A percentile compares a stretch with the other conserved stretches of the same genome.
Evolutionary conservation across 2,329 filamentous ascomycete species (phyloP).

Genomic region (Emmonsiellopsis sp.): DNA sequence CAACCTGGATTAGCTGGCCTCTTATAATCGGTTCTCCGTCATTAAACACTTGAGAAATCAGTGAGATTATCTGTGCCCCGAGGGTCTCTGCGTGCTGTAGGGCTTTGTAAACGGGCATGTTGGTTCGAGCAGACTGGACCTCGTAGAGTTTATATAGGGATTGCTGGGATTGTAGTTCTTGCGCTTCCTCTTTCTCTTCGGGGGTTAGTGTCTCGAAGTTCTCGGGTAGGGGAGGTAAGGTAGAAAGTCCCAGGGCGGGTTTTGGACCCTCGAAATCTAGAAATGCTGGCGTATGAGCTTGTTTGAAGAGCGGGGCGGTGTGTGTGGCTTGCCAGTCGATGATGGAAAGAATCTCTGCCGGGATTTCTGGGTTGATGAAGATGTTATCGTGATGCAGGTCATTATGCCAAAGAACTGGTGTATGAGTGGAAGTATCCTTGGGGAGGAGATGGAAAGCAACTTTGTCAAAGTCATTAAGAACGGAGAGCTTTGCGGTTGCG

Average conservation of each 20-base stretch:
- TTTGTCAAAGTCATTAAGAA: conserved; percentile 4
- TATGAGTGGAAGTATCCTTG: not conserved
- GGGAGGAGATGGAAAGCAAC: conserved; percentile 1
- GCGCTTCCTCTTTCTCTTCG: not conserved
- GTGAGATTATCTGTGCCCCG: conserved; percentile 1
- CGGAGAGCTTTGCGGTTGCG: not conserved
- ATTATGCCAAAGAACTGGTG: conserved; percentile 5
- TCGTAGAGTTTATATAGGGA: conserved; percentile 6
- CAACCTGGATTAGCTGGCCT: conserved; percentile 1
- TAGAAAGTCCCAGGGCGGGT: not conserved
- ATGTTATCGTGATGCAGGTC: conserved; percentile 5
- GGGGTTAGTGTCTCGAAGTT: not conserved
- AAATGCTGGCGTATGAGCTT: conserved; percentile 8
- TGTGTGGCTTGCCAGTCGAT: conserved; percentile 36
- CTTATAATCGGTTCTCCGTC: conserved; percentile 5
- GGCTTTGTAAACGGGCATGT: conserved; percentile 3
- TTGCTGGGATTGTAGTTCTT: not conserved
- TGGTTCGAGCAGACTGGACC: not conserved
- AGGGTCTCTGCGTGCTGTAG: conserved; percentile 1
- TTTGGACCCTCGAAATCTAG: not conserved
- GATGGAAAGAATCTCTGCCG: conserved; percentile 22
- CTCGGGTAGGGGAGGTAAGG: not conserved
- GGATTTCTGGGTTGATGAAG: conserved; percentile 13
- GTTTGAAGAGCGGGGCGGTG: conserved; percentile 18
- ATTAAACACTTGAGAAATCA: conserved; percentile 1